phyloP scores from a whole-genome alignment of 2,329 filamentous ascomycete species.

The Calonectria naviculata region DNA sequence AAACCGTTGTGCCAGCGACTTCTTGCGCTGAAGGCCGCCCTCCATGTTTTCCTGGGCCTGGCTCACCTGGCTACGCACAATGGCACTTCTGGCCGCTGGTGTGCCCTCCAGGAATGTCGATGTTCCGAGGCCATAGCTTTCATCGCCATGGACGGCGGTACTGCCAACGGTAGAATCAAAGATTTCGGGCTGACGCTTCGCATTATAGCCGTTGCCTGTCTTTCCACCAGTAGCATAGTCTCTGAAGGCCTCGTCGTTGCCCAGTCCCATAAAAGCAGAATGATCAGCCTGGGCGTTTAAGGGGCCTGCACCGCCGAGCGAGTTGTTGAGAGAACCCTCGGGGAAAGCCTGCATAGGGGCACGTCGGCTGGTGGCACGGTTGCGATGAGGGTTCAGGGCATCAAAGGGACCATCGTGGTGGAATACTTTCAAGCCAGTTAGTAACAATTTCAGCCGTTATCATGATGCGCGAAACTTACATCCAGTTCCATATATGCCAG shows the following conservation, averaged over 20 bases:
- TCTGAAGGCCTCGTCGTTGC: constrained; percentile 84
- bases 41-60: constrained; percentile 68
- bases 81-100: constrained; percentile 83
- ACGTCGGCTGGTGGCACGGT: constrained; percentile 82
- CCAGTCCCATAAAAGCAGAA: constrained; percentile 84
- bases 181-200: constrained; percentile 54
- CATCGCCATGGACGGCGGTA: constrained; percentile 84
- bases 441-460: not conserved
- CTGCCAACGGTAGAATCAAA: constrained; percentile 77
- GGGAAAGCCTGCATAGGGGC: constrained; percentile 98
- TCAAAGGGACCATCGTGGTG: constrained; percentile 99
- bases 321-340: constrained; percentile 91
- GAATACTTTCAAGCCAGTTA: constrained; percentile 73
- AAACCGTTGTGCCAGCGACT: constrained; percentile 93
- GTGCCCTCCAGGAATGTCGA: constrained; percentile 97
- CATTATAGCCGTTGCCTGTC: constrained; percentile 36
- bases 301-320: constrained; percentile 87
- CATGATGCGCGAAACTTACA: constrained; percentile 65
- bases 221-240: constrained; percentile 71
- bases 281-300: constrained; percentile 85
- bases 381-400: constrained; percentile 93
- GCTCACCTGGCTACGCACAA: constrained; percentile 80
- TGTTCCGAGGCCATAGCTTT: constrained; percentile 86
- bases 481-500: constrained; percentile 93
- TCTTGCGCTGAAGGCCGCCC: constrained; percentile 83